Evolutionary conservation across 495 filamentous ascomycete genomes (phyloP).

Genomic region (Hypoxylon subgilvum): DNA sequence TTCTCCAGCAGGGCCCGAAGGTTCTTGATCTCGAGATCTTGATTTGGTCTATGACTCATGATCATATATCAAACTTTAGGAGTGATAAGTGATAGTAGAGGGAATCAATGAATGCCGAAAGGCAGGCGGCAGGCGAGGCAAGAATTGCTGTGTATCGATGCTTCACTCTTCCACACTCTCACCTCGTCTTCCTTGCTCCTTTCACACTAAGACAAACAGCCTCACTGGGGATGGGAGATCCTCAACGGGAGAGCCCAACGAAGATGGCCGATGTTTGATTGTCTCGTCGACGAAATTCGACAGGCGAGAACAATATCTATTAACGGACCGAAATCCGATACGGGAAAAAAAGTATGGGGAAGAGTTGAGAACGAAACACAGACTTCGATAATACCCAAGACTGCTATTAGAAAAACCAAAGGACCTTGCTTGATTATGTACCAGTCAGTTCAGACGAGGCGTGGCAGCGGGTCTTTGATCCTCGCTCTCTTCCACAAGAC

Average conservation of each 20-base stretch:
- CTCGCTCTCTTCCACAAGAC: conserved; percentile 35
- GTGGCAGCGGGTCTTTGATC: conserved; percentile 40
- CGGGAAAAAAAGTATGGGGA: conserved; percentile 35
- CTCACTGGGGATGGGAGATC: conserved; percentile 26
- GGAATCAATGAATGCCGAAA: conserved; percentile 8
- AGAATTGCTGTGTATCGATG: conserved; percentile 16
- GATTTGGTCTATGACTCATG: conserved; percentile 35
- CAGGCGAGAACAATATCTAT: conserved; percentile 33
- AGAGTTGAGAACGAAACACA: conserved; percentile 34
- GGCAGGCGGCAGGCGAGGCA: conserved; percentile 19
- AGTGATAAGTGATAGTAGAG: conserved; percentile 24
- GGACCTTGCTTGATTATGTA: conserved; percentile 43
- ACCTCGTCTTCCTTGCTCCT: conserved; percentile 18
- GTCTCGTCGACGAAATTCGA: conserved; percentile 32
- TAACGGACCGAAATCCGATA: conserved; percentile 35
- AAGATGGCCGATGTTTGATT: conserved; percentile 29
- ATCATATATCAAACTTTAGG: conserved; percentile 20
- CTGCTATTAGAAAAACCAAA: conserved; percentile 32
- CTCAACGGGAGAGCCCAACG: conserved; percentile 29
- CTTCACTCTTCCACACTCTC: conserved; percentile 17
- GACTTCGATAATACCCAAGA: conserved; percentile 28
- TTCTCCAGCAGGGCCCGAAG: conserved; percentile 36
- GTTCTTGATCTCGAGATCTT: conserved; percentile 36
- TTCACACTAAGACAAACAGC: conserved; percentile 31
- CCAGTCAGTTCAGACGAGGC: conserved; percentile 45